Percentiles rank a stretch among this genome's conserved stretches.
Conservation (phyloP, 2,329 filamentous ascomycete genomes). For the Blastomyces percursus region DNA sequence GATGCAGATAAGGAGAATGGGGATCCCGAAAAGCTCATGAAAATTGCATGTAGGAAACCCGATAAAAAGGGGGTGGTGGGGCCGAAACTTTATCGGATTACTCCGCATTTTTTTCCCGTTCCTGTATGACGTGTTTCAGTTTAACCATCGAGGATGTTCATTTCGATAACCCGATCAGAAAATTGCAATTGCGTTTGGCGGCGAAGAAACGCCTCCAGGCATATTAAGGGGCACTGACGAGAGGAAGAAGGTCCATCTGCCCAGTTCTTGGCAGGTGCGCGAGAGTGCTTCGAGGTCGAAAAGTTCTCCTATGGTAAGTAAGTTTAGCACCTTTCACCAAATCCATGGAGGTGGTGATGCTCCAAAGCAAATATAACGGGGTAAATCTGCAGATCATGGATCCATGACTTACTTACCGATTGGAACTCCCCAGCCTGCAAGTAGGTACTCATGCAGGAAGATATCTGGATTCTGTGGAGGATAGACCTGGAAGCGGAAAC, state of each 20-base stretch:
- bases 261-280: constrained; percentile 25
- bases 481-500: constrained; percentile 25
- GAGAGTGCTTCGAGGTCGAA: constrained; percentile 38
- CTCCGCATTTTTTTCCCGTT: neutral
- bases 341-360: neutral
- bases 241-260: constrained; percentile 42
- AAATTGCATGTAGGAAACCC: neutral
- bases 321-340: neutral
- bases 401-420: constrained; percentile 27
- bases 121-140: neutral
- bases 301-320: constrained; percentile 29
- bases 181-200: constrained; percentile 37
- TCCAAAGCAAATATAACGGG: neutral
- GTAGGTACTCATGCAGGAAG: constrained; percentile 38
- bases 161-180: constrained; percentile 24
- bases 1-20: neutral
- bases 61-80: neutral
- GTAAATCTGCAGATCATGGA: neutral
- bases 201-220: constrained; percentile 37
- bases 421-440: constrained; percentile 43
- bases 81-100: neutral
- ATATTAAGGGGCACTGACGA: constrained; percentile 41
- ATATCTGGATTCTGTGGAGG: constrained; percentile 30
- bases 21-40: neutral
- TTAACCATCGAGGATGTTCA: neutral